phyloP scores from a whole-genome alignment of 257 asterid species.

The Leptodermis oblonga region DNA sequence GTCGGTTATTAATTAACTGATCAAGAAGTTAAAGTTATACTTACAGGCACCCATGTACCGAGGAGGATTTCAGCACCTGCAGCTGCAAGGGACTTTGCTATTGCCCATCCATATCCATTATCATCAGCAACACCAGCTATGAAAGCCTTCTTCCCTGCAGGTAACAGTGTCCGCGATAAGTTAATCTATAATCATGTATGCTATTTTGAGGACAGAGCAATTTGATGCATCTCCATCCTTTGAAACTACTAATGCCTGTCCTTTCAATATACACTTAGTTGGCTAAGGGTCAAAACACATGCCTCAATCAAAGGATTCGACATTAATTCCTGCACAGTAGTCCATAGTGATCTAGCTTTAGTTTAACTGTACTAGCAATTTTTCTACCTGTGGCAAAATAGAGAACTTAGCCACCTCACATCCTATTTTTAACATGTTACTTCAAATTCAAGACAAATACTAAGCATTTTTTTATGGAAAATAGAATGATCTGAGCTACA shows the following conservation, averaged over 20 bases:
- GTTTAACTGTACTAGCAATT: not conserved
- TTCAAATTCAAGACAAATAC: not conserved
- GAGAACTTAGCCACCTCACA: not conserved
- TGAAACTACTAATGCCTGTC: not conserved
- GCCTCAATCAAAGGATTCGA: not conserved
- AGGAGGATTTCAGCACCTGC: constrained; percentile 97
- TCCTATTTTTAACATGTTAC: not conserved
- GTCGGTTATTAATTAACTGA: not conserved
- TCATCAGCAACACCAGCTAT: constrained; percentile 96
- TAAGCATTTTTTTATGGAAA: not conserved
- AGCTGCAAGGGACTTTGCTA: constrained; percentile 92
- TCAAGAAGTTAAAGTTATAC: constrained; percentile 26
- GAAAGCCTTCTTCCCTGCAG: constrained; percentile 92
- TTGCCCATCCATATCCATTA: constrained; percentile 98
- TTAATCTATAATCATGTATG: not conserved
- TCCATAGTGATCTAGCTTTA: not conserved
- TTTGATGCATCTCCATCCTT: not conserved
- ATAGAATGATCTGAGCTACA: not conserved
- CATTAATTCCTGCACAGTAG: not conserved
- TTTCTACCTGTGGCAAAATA: not conserved
- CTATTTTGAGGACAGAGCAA: not conserved
- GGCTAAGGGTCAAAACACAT: not conserved
- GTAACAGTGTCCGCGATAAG: constrained; percentile 11
- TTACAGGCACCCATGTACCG: constrained; percentile 99
- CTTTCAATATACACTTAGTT: not conserved